phyloP scores from a whole-genome alignment of 208 protist genomes.

The Crithidia thermophila region DNA sequence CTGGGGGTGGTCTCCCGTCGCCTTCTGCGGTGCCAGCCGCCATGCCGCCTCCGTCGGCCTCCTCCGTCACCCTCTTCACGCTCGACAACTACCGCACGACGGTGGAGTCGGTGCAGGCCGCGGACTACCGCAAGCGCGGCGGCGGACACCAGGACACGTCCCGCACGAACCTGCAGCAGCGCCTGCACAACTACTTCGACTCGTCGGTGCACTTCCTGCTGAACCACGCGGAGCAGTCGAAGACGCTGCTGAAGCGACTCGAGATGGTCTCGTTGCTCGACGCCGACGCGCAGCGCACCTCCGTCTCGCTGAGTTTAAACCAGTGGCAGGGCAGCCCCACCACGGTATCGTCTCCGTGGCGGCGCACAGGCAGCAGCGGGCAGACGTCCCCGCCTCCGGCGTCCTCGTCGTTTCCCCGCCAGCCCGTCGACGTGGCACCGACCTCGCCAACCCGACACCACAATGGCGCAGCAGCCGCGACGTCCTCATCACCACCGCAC shows the following conservation, averaged over 20 bases:
- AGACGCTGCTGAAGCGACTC: constrained; percentile 59
- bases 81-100: constrained; percentile 31
- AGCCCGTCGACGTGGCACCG: not conserved
- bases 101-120: constrained; percentile 28
- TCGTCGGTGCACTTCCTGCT: constrained; percentile 73
- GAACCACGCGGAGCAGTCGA: constrained; percentile 67
- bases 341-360: constrained; percentile 1
- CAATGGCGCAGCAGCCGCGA: too few species aligned
- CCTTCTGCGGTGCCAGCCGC: not conserved
- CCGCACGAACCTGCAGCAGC: constrained; percentile 46
- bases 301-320: constrained; percentile 48
- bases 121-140: constrained; percentile 26
- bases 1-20: constrained; percentile 3
- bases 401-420: not conserved
- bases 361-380: not conserved
- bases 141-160: constrained; percentile 25
- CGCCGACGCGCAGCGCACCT: constrained; percentile 53
- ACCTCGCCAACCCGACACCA: too few species aligned
- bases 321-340: constrained; percentile 37
- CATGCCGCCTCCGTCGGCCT: constrained; percentile 11
- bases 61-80: constrained; percentile 32
- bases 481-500: not conserved
- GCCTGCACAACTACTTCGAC: constrained; percentile 66
- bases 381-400: not conserved
- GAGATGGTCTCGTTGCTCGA: constrained; percentile 71